Conservation (phyloP, 139 green algal genomes). For the Chlorella sp. region DNA sequence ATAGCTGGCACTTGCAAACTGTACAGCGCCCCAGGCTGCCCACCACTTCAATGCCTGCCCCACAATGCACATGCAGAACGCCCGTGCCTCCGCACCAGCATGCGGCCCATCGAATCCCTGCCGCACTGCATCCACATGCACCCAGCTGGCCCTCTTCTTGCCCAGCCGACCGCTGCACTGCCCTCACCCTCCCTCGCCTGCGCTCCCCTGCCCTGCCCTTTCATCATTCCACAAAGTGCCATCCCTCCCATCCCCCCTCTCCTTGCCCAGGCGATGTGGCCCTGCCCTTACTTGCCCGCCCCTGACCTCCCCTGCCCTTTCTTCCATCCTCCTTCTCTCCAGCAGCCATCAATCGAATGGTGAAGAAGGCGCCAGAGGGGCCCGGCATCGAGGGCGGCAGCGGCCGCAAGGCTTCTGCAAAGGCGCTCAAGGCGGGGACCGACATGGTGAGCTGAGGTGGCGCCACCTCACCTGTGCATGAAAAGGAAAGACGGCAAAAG, state of each 20-base stretch:
- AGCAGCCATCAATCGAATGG: constrained; percentile 7
- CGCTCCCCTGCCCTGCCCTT: background rate
- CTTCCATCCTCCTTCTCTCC: background rate
- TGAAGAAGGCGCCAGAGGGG: background rate
- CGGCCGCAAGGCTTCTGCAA: background rate
- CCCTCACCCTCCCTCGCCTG: background rate
- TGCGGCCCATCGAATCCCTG: background rate
- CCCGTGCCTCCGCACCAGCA: background rate
- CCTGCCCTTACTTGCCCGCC: too few species aligned
- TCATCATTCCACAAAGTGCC: background rate
- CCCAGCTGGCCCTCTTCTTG: background rate
- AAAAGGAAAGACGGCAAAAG: too few species aligned
- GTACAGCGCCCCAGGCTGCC: too few species aligned
- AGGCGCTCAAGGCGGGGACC: background rate
- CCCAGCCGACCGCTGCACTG: too few species aligned
- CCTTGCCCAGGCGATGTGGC: too few species aligned
- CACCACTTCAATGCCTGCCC: background rate
- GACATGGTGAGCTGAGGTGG: background rate
- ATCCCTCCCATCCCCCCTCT: background rate
- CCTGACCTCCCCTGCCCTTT: background rate
- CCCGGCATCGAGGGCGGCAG: background rate
- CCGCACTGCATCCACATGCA: too few species aligned
- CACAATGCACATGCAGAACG: background rate
- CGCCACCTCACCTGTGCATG: too few species aligned
- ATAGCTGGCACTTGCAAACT: too few species aligned